Evolutionary conservation across 768 basidiomycete species (phyloP).

Genomic region (Mycena latifolia): DNA sequence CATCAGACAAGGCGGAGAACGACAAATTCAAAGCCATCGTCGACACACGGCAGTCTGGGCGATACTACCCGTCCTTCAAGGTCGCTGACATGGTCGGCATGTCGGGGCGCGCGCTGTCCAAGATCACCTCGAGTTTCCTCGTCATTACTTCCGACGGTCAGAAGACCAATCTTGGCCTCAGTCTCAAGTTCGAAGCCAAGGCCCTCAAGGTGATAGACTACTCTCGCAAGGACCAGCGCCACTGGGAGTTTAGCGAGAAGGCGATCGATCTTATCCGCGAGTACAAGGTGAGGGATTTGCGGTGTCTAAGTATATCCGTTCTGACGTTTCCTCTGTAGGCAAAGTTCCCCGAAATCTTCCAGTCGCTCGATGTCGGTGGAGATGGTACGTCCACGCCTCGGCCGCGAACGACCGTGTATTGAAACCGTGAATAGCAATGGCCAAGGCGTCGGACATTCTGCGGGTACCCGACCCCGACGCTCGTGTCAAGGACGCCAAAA

Average conservation of each 20-base stretch:
- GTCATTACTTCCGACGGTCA: constrained; percentile 80
- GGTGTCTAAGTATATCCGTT: neutral
- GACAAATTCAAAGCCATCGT: constrained; percentile 83
- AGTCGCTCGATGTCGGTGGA: constrained; percentile 74
- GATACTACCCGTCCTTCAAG: constrained; percentile 85
- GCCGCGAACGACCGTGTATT: neutral
- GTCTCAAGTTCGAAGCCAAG: constrained; percentile 97
- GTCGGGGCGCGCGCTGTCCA: constrained; percentile 84
- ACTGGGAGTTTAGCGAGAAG: constrained; percentile 96
- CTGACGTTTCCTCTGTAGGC: constrained; percentile 51
- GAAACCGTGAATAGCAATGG: constrained; percentile 71
- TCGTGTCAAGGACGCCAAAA: constrained; percentile 80
- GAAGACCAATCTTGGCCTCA: constrained; percentile 93
- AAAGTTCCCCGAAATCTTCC: constrained; percentile 89
- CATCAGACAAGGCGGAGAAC: constrained; percentile 84
- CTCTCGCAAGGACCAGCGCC: constrained; percentile 82
- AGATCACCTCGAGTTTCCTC: constrained; percentile 95
- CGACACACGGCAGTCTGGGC: constrained; percentile 57
- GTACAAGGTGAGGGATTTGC: constrained; percentile 73
- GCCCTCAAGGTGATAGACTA: constrained; percentile 94
- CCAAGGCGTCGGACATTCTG: constrained; percentile 72
- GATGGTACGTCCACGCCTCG: constrained; percentile 66
- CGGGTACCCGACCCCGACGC: constrained; percentile 71
- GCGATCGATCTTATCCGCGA: constrained; percentile 84
- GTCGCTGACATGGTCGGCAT: constrained; percentile 81